Conservation (phyloP, 305 asterid species). For the Coffea humblotiana region DNA sequence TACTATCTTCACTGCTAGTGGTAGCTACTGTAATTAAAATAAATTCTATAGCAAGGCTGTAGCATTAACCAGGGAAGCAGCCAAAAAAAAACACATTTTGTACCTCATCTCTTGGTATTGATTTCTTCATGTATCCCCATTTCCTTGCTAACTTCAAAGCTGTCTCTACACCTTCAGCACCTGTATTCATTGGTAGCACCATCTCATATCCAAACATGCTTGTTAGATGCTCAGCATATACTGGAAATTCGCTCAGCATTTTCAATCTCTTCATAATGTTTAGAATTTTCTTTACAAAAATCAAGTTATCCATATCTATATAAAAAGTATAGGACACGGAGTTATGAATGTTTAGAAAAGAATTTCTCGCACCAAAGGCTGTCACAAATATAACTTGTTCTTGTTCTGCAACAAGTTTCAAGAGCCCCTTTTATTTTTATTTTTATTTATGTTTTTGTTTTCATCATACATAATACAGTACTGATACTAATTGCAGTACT, state of each 20-base stretch:
- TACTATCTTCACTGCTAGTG: not conserved
- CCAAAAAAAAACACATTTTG: not conserved
- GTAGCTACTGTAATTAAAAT: not conserved
- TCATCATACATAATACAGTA: too few species aligned
- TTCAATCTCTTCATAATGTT: too few species aligned
- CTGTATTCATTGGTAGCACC: constrained; percentile 98
- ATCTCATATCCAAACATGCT: constrained; percentile 87
- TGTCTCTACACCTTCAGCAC: constrained; percentile 98
- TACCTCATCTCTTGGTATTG: constrained; percentile 82
- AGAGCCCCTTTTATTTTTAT: too few species aligned
- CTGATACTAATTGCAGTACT: too few species aligned
- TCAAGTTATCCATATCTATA: too few species aligned
- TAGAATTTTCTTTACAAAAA: too few species aligned
- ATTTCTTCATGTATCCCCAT: constrained; percentile 90
- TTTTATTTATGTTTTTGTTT: too few species aligned
- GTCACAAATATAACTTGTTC: too few species aligned
- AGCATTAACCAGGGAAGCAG: not conserved
- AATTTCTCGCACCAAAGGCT: too few species aligned
- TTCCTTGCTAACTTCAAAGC: constrained; percentile 89
- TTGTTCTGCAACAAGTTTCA: too few species aligned
- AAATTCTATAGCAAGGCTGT: not conserved
- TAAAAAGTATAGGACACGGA: too few species aligned
- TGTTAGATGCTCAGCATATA: constrained; percentile 74
- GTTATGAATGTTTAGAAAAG: too few species aligned
- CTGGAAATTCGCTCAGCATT: constrained; percentile 44